A percentile compares a stretch with the other conserved stretches of the same genome.
Conservation (phyloP, 2,329 filamentous ascomycete species). For the Elsinoe necatrix region DNA sequence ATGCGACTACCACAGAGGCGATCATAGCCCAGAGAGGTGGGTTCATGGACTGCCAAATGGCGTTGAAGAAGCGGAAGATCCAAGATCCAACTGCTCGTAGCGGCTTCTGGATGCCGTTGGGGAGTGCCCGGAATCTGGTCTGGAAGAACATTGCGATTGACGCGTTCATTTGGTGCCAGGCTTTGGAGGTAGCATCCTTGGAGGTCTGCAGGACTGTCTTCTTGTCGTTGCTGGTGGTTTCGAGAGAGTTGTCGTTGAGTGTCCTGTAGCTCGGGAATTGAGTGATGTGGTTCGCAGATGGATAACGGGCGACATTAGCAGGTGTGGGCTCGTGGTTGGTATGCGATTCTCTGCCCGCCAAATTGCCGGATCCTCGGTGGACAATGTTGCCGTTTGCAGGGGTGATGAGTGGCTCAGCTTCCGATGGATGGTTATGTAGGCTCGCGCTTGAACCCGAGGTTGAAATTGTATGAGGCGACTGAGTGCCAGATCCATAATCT, state of each 20-base stretch:
- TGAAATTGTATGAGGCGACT: conserved; percentile 34
- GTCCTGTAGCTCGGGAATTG: conserved; percentile 30
- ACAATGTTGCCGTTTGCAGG: conserved; percentile 43
- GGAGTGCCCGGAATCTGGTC: conserved; percentile 43
- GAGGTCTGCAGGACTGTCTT: conserved; percentile 20
- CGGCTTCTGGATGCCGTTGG: conserved; percentile 43
- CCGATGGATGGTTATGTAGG: conserved; percentile 27
- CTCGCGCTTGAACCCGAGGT: conserved; percentile 22
- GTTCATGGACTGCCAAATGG: conserved; percentile 93
- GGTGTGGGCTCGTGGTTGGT: conserved; percentile 29
- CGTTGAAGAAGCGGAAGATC: conserved; percentile 48
- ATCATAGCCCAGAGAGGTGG: conserved; percentile 97
- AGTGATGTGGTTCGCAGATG: conserved; percentile 42
- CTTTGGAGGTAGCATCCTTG: neutral
- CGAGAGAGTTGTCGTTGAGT: conserved; percentile 19
- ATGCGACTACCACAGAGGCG: conserved; percentile 79
- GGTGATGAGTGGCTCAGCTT: conserved; percentile 31
- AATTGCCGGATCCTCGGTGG: conserved; percentile 31
- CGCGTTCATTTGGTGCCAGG: conserved; percentile 16
- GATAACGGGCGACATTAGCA: neutral
- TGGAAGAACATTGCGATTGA: conserved; percentile 28
- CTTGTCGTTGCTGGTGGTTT: conserved; percentile 22
- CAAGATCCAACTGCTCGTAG: conserved; percentile 37
- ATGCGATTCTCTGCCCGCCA: conserved; percentile 29
- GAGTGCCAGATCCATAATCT: conserved; percentile 40